phyloP scores from a whole-genome alignment of 2,329 filamentous ascomycete genomes.

The Fusarium tupiense region DNA sequence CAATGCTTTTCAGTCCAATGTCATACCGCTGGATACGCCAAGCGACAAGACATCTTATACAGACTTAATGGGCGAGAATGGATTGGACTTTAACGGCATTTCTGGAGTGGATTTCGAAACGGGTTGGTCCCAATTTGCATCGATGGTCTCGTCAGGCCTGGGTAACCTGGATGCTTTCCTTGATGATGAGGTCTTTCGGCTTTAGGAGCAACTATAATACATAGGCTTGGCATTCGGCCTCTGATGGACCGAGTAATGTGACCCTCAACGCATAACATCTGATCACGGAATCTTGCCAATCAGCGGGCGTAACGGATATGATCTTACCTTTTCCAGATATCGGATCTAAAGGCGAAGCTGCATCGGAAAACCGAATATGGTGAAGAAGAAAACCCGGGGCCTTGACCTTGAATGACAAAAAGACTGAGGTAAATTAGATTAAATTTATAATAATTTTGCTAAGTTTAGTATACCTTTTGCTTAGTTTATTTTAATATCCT shows the following conservation, averaged over 20 bases:
- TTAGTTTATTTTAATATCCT: not conserved
- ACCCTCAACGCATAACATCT: not conserved
- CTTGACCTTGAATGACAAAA: not conserved
- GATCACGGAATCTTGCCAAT: not conserved
- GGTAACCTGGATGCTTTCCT: slow-evolving; percentile 41
- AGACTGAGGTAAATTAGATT: not conserved
- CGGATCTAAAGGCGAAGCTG: slow-evolving; percentile 5
- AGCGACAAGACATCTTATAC: slow-evolving; percentile 36
- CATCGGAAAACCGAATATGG: slow-evolving; percentile 6
- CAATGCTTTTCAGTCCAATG: slow-evolving; percentile 14
- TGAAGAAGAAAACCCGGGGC: not conserved
- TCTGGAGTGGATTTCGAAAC: slow-evolving; percentile 26
- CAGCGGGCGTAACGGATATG: not conserved
- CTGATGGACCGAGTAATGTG: not conserved
- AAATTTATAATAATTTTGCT: too few relatives aligned
- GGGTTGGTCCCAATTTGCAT: slow-evolving; percentile 41
- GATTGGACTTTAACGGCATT: slow-evolving; percentile 39
- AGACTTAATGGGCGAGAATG: slow-evolving; percentile 29
- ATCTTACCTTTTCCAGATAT: slow-evolving; percentile 10
- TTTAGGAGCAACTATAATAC: not conserved
- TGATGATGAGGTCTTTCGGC: slow-evolving; percentile 31
- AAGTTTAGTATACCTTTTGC: not conserved
- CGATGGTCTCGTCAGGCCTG: slow-evolving; percentile 40
- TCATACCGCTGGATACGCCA: slow-evolving; percentile 23
- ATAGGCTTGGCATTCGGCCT: not conserved